Percentiles rank a stretch among this genome's conserved stretches.
Evolutionary conservation across 2,329 filamentous ascomycete genomes (phyloP).

Genomic region (Cytospora mali): DNA sequence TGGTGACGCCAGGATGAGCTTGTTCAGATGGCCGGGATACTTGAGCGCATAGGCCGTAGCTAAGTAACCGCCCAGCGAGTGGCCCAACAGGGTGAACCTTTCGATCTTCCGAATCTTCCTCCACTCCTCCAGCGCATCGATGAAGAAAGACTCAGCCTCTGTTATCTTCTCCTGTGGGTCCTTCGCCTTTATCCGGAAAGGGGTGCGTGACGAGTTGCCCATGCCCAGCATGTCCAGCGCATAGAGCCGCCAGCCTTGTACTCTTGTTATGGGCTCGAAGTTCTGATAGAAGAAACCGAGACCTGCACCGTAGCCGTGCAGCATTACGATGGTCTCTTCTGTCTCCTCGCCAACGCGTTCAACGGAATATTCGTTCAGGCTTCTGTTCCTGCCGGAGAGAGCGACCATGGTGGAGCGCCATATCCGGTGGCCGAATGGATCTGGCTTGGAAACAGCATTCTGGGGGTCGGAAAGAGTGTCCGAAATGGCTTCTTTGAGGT

Average conservation of each 20-base stretch:
- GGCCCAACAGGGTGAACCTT: conserved; percentile 88
- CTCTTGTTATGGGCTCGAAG: conserved; percentile 81
- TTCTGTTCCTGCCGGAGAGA: conserved; percentile 82
- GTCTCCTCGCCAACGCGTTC: conserved; percentile 78
- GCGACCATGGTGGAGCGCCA: conserved; percentile 87
- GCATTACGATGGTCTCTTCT: conserved; percentile 88
- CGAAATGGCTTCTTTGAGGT: conserved; percentile 74
- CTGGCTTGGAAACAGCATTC: conserved; percentile 54
- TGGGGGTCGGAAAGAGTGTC: conserved; percentile 45
- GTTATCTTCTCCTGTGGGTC: conserved; percentile 78
- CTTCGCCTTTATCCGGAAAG: conserved; percentile 84
- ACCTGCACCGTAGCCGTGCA: conserved; percentile 95
- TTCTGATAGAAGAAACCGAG: conserved; percentile 99
- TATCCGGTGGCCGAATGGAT: conserved; percentile 81
- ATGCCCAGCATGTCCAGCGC: conserved; percentile 95
- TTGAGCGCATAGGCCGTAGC: conserved; percentile 94
- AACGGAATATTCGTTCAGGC: conserved; percentile 90
- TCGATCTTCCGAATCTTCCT: conserved; percentile 85
- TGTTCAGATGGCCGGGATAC: conserved; percentile 92
- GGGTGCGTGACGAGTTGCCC: conserved; percentile 82
- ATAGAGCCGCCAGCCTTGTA: conserved; percentile 83
- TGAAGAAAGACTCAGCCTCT: conserved; percentile 94
- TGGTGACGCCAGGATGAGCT: conserved; percentile 91
- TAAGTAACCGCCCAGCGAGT: conserved; percentile 89
- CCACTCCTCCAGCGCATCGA: conserved; percentile 97